Evolutionary conservation across 2,329 filamentous ascomycete species (phyloP), one percentile per base, ranked within the genome.

Genomic region (Claviceps arundinis): DNA sequence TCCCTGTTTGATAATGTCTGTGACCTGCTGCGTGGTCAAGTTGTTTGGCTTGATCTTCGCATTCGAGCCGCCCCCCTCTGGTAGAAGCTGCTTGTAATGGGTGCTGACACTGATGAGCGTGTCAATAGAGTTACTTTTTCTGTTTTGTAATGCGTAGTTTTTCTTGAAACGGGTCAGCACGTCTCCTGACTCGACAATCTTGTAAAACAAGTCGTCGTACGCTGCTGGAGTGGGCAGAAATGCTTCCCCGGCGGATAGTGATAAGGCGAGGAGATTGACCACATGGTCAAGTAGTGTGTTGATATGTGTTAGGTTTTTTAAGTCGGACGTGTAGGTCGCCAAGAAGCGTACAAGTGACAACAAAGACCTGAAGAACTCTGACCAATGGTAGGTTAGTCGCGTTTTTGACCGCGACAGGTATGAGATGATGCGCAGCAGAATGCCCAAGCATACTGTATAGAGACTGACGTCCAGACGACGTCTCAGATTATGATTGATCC

Each of bases 181-280:
- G 48, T 95, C 88, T 11, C 90, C 89, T 2, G 85, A 87, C 68
- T 98, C 93, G 26, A 97, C 89, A 2, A 97, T 79, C 70, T 98
- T 98, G 78, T 98, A 98, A 70, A 98, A 97, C 0, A 98, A 75
- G 62, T 98, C 93, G 61, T 98, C 93, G 67, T 97, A 97, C 1
- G 88, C 84, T 17, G 86, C 80, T 0, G 89, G 84, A 34, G 87
- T 87, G 0, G 91, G 93, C 7, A 98, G 76, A 68, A 98, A 97
- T 2, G 86, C 83, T 65, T 97, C 93, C 6, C 93, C 93, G 2
- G 82, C 81, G 1, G 87, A 93, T 7, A 98, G 75, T 2, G 88
- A 87, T 41, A 96, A 77, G 1, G 88, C 88, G 41, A 96, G 74
- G 5, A 96, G 73, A 62, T 93, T 89, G 50, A 93, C 84, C 1